A percentile compares a stretch with the other conserved stretches of the same genome.
Conservation (phyloP, 2,329 filamentous ascomycete genomes). For the Ascosphaera apis region DNA sequence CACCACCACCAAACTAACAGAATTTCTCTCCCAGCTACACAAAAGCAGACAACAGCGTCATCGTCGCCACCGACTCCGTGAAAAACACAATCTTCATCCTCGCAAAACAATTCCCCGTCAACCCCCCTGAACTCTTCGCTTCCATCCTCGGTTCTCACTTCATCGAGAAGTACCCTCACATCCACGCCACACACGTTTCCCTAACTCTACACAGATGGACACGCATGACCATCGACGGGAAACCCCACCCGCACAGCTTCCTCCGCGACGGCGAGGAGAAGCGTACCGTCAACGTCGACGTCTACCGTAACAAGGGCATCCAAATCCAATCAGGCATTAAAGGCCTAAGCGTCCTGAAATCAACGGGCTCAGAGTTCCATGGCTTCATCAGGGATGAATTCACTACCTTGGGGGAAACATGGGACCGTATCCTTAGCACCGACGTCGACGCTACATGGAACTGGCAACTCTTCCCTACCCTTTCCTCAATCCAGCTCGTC, state of each 20-base stretch:
- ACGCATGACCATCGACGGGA: slow-evolving; percentile 64
- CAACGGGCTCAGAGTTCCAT: slow-evolving; percentile 88
- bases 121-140: slow-evolving; percentile 79
- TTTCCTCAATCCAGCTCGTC: slow-evolving; percentile 43
- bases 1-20: slow-evolving; percentile 1
- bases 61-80: slow-evolving; percentile 92
- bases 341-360: slow-evolving; percentile 78
- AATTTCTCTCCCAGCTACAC: slow-evolving; percentile 46
- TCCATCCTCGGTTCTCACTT: slow-evolving; percentile 73
- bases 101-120: slow-evolving; percentile 80
- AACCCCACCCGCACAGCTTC: slow-evolving; percentile 89
- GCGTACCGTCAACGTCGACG: slow-evolving; percentile 53
- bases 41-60: slow-evolving; percentile 72
- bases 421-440: slow-evolving; percentile 88
- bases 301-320: slow-evolving; percentile 46
- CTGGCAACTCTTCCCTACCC: slow-evolving; percentile 48
- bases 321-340: slow-evolving; percentile 54
- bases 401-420: slow-evolving; percentile 72
- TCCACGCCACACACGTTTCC: slow-evolving; percentile 59
- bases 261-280: slow-evolving; percentile 73
- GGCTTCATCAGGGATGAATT: slow-evolving; percentile 84
- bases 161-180: slow-evolving; percentile 67
- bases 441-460: slow-evolving; percentile 73
- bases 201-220: slow-evolving; percentile 79
- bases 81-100: slow-evolving; percentile 95